A percentile compares a stretch with the other conserved stretches of the same genome.
phyloP scores from a whole-genome alignment of 306 rosid species.

The Sechiopsis laciniata region DNA sequence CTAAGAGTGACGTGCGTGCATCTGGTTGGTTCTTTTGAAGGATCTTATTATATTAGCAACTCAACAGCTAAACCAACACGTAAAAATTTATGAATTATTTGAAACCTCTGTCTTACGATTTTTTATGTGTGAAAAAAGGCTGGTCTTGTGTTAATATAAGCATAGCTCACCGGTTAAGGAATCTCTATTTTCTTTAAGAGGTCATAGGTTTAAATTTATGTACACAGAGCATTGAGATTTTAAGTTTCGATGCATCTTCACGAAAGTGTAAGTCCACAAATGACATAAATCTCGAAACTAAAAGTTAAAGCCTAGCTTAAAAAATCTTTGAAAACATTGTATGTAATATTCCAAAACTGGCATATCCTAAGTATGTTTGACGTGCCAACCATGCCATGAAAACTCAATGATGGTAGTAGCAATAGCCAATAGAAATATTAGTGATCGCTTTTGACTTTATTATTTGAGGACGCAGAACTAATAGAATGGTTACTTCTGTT shows the following conservation, averaged over 20 bases:
- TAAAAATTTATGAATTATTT: background rate
- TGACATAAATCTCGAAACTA: background rate
- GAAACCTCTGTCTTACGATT: background rate
- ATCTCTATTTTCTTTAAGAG: background rate
- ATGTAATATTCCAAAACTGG: background rate
- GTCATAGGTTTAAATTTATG: background rate
- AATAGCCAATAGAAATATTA: no score
- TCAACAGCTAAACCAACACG: background rate
- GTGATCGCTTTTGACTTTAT: background rate
- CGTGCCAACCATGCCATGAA: slow-evolving; percentile 6
- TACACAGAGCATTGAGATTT: background rate
- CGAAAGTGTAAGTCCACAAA: background rate
- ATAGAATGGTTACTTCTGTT: slow-evolving; percentile 23
- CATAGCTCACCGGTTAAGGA: background rate
- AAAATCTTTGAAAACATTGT: background rate
- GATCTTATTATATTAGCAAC: background rate
- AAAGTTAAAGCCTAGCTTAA: background rate
- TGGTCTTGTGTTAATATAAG: background rate
- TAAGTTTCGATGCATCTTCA: background rate
- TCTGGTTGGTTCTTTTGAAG: slow-evolving; percentile 2
- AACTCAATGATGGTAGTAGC: background rate
- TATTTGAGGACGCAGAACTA: background rate
- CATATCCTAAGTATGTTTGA: background rate
- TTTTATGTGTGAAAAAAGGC: background rate
- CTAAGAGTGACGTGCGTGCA: background rate